These are phyloP conservation scores for Amphichorda felina DNA, from an alignment of 2,329 filamentous ascomycete species.

Conservation along the genomic window DNA sequence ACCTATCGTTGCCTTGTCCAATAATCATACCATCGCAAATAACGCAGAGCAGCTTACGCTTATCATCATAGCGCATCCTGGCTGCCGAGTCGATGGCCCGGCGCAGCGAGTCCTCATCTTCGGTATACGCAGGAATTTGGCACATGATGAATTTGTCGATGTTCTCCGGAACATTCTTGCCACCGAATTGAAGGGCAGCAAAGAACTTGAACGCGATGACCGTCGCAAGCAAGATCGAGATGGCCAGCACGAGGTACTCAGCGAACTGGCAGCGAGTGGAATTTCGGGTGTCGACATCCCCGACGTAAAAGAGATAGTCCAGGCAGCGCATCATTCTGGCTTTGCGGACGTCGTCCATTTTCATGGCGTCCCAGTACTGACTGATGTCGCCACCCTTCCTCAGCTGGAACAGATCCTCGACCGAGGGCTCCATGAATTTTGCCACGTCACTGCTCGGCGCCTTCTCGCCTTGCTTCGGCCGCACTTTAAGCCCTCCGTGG, in stretches of 20 bases:
- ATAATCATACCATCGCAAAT: constrained; percentile 99
- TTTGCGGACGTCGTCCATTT: constrained; percentile 43
- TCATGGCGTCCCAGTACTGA: constrained; percentile 67
- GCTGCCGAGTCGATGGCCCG: constrained; percentile 95
- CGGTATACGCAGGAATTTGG: constrained; percentile 94
- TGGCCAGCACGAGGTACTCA: constrained; percentile 76
- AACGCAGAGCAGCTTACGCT: constrained; percentile 86
- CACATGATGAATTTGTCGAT: constrained; percentile 98
- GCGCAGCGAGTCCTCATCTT: constrained; percentile 93
- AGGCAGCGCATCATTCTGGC: constrained; percentile 69
- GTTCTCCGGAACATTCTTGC: constrained; percentile 86
- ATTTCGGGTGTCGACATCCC: constrained; percentile 81
- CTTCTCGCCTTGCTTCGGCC: constrained; percentile 38
- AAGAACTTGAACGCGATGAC: constrained; percentile 96
- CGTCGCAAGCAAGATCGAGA: constrained; percentile 67
- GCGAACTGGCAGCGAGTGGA: constrained; percentile 78
- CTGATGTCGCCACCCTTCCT: constrained; percentile 70
- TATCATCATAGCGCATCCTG: constrained; percentile 94
- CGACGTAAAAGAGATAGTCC: constrained; percentile 90
- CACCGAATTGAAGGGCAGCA: constrained; percentile 86
- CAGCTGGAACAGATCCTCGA: constrained; percentile 67
- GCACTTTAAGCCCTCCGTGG: constrained; percentile 56
- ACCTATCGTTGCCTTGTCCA: constrained; percentile 91
- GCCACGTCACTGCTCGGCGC: constrained; percentile 31
- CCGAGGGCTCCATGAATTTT: constrained; percentile 69